Evolutionary conservation across 108 stramenopile genomes (phyloP).

Genomic region (Craspedostauros australis): DNA sequence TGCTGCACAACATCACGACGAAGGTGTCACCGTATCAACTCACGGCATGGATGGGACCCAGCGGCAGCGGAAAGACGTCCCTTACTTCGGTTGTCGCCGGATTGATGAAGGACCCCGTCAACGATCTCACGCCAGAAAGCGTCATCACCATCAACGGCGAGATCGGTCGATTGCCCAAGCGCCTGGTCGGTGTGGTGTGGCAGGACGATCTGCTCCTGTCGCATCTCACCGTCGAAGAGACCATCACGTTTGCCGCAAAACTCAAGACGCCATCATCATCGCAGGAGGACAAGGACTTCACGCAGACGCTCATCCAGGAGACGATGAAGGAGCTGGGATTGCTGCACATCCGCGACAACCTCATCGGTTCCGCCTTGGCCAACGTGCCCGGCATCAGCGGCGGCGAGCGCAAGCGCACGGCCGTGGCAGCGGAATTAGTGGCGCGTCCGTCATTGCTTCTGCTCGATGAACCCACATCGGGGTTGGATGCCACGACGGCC

Average conservation of each 20-base stretch:
- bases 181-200: slow-evolving; percentile 78
- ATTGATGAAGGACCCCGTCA: slow-evolving; percentile 14
- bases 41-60: slow-evolving; percentile 77
- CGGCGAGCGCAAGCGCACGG: slow-evolving; percentile 83
- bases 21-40: slow-evolving; percentile 51
- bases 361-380: slow-evolving; percentile 46
- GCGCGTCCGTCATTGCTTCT: slow-evolving; percentile 69
- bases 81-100: slow-evolving; percentile 60
- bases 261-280: slow-evolving; percentile 73
- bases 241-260: slow-evolving; percentile 69
- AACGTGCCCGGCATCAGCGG: slow-evolving; percentile 60
- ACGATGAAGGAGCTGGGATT: slow-evolving; percentile 56
- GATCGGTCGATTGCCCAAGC: slow-evolving; percentile 45
- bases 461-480: slow-evolving; percentile 75
- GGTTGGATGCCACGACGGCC: slow-evolving; percentile 82
- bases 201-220: slow-evolving; percentile 80
- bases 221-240: slow-evolving; percentile 81
- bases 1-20: slow-evolving; percentile 55
- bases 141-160: slow-evolving; percentile 55
- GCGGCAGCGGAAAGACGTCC: slow-evolving; percentile 65
- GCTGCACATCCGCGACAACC: slow-evolving; percentile 38
- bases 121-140: slow-evolving; percentile 34
- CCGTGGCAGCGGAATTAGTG: slow-evolving; percentile 80
- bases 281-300: slow-evolving; percentile 26
- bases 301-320: slow-evolving; percentile 46